Evolutionary conservation across 1,284 basidiomycete species (phyloP).

Genomic region (Moesziomyces sp.): DNA sequence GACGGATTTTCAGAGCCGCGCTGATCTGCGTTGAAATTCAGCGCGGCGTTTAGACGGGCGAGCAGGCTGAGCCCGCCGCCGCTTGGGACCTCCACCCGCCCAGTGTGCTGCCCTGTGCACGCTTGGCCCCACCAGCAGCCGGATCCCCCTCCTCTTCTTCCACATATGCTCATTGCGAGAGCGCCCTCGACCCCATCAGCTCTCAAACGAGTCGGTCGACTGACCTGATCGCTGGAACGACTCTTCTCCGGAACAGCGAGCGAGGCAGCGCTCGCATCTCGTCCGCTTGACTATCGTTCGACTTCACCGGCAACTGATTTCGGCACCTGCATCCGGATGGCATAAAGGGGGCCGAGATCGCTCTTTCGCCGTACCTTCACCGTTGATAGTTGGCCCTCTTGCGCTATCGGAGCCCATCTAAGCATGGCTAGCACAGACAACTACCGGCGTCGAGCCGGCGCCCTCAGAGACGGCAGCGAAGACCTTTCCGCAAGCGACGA

Average conservation of each 20-base stretch:
- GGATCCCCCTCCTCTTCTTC: neutral
- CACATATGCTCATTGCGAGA: neutral
- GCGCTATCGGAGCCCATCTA: neutral
- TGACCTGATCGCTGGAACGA: too few relatives aligned
- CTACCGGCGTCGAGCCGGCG: conserved; percentile 3
- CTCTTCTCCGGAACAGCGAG: too few relatives aligned
- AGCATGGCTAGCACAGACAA: conserved; percentile 5
- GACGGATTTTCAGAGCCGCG: too few relatives aligned
- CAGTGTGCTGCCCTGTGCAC: conserved; percentile 24
- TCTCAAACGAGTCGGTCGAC: too few relatives aligned
- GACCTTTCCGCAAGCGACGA: conserved; percentile 14
- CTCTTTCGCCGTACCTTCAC: too few relatives aligned
- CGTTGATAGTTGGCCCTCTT: neutral
- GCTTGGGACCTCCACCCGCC: conserved; percentile 17
- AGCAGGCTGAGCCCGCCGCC: conserved; percentile 4
- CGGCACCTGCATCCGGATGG: too few relatives aligned
- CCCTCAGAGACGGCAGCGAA: conserved; percentile 30
- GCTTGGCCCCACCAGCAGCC: neutral
- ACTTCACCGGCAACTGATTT: too few relatives aligned
- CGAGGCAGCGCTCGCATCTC: too few relatives aligned
- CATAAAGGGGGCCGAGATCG: too few relatives aligned
- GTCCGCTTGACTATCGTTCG: too few relatives aligned
- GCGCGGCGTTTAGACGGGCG: neutral
- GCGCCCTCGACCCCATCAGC: too few relatives aligned
- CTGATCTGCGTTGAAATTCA: neutral